Evolutionary conservation across 768 basidiomycete species (phyloP).

Genomic region (Crucibulum laeve): DNA sequence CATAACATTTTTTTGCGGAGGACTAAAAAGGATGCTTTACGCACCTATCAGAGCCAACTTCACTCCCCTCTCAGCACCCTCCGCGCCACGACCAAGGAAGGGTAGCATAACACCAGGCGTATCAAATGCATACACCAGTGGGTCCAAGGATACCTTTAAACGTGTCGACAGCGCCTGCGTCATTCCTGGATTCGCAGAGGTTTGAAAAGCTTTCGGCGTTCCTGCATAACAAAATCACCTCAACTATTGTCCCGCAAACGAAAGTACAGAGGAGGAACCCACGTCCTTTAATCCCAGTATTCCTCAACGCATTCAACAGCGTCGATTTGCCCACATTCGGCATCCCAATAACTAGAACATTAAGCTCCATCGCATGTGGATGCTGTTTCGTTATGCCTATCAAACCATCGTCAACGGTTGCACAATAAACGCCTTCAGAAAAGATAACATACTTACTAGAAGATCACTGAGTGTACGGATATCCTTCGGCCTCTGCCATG

Average conservation of each 20-base stretch:
- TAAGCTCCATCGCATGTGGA: conserved; percentile 70
- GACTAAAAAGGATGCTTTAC: conserved; percentile 23
- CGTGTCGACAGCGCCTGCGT: conserved; percentile 88
- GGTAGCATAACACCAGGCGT: conserved; percentile 97
- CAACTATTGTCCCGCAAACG: neutral
- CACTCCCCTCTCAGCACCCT: conserved; percentile 86
- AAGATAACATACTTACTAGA: conserved; percentile 65
- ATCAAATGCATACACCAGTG: conserved; percentile 90
- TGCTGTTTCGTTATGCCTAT: conserved; percentile 67
- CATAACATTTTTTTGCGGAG: neutral
- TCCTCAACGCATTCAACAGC: conserved; percentile 83
- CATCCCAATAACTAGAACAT: conserved; percentile 96
- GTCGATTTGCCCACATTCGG: conserved; percentile 99
- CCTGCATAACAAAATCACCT: too few relatives aligned
- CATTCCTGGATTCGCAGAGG: conserved; percentile 85
- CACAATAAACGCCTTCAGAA: conserved; percentile 8
- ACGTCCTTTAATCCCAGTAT: conserved; percentile 86
- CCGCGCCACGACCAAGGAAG: conserved; percentile 81
- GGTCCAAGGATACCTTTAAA: conserved; percentile 76
- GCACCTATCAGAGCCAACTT: conserved; percentile 92
- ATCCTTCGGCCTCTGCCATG: conserved; percentile 64
- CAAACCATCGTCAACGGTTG: conserved; percentile 5
- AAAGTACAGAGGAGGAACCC: conserved; percentile 24
- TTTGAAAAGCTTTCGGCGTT: conserved; percentile 85
- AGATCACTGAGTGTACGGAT: conserved; percentile 59